These are phyloP conservation scores for Tetrapisispora pingtungensis DNA, from an alignment of 805 yeast species.

Conservation along the genomic window DNA sequence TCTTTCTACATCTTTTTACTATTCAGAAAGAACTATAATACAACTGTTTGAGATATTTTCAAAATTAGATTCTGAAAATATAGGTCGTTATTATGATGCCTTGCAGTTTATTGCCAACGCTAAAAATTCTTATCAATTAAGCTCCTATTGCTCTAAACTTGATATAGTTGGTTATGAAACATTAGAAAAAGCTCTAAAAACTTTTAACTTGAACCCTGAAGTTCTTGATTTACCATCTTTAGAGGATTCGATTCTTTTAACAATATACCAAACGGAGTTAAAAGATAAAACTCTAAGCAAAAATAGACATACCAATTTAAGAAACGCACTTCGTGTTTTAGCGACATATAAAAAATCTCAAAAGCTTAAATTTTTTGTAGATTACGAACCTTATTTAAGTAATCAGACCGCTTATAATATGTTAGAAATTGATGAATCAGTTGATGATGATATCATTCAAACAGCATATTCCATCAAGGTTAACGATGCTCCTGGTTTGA, in stretches of 20 bases:
- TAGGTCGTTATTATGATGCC: conserved; percentile 50
- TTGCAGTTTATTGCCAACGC: conserved; percentile 40
- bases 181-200: conserved; percentile 30
- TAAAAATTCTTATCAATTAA: conserved; percentile 38
- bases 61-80: conserved; percentile 34
- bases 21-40: conserved; percentile 39
- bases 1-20: conserved; percentile 40
- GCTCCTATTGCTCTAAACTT: conserved; percentile 39
- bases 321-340: conserved; percentile 33
- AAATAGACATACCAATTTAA: conserved; percentile 21
- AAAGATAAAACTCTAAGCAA: conserved; percentile 5
- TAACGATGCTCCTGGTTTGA: conserved; percentile 40
- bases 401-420: conserved; percentile 43
- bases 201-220: conserved; percentile 28
- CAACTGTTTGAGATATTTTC: conserved; percentile 37
- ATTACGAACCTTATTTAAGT: conserved; percentile 34
- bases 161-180: conserved; percentile 47
- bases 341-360: conserved; percentile 33
- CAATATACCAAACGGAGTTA: conserved; percentile 28
- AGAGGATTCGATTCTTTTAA: conserved; percentile 25
- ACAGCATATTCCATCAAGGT: conserved; percentile 63
- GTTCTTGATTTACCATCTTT: conserved; percentile 13
- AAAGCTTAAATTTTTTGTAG: conserved; percentile 30
- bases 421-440: conserved; percentile 41
- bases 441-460: conserved; percentile 60